These are phyloP conservation scores for Melampsora americana DNA, from an alignment of 1,284 basidiomycete genomes.

Conservation along the genomic window DNA sequence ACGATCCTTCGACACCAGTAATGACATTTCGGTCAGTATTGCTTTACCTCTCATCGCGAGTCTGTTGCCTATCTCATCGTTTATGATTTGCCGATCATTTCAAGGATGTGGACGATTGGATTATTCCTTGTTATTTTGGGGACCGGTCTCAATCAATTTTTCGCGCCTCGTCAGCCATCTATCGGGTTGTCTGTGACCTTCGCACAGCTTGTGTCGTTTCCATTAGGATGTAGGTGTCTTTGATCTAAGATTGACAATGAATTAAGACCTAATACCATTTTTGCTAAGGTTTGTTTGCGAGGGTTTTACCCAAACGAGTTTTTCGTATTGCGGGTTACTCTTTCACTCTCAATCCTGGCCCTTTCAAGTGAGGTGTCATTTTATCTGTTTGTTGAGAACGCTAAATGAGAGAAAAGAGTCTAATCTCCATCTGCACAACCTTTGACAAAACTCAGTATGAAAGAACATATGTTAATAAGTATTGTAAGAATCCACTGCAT, in stretches of 20 bases:
- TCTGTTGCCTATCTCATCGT: too few species aligned
- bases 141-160: slow-evolving; percentile 38
- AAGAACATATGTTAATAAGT: slow-evolving; percentile 43
- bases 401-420: background rate
- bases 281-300: slow-evolving; percentile 25
- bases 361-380: slow-evolving; percentile 38
- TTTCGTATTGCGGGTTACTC: slow-evolving; percentile 6
- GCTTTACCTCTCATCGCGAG: background rate
- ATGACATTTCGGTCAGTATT: slow-evolving; percentile 4
- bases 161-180: slow-evolving; percentile 25
- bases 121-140: slow-evolving; percentile 36
- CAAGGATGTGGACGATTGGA: slow-evolving; percentile 37
- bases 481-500: slow-evolving; percentile 15
- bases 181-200: slow-evolving; percentile 37
- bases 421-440: background rate
- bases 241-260: background rate
- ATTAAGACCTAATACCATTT: background rate
- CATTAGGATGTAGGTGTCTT: slow-evolving; percentile 29
- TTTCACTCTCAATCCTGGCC: slow-evolving; percentile 42
- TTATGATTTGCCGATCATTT: too few species aligned
- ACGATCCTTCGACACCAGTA: background rate
- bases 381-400: background rate
- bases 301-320: slow-evolving; percentile 11
- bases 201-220: slow-evolving; percentile 38
- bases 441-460: slow-evolving; percentile 17